phyloP scores from a whole-genome alignment of 768 basidiomycete species.

The Crepidotus variabilis region DNA sequence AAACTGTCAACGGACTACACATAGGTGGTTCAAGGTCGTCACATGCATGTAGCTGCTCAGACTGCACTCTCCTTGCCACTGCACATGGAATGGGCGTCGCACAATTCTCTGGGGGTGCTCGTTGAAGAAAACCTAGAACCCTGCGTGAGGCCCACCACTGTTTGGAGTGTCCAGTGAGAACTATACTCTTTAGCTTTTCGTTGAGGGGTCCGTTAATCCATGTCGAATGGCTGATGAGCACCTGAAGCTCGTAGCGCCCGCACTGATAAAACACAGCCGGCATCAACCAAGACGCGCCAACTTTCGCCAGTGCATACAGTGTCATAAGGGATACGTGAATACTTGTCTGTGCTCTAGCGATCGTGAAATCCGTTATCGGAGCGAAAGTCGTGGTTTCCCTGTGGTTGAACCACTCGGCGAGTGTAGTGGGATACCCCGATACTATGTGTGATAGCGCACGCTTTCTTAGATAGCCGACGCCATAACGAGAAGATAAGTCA shows the following conservation, averaged over 20 bases:
- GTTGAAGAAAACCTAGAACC: conserved; percentile 8
- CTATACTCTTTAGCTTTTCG: neutral
- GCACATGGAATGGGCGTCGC: neutral
- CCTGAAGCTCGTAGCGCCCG: conserved; percentile 9
- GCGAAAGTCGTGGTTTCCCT: conserved; percentile 1
- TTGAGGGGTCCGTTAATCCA: conserved; percentile 1
- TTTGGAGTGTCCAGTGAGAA: conserved; percentile 8
- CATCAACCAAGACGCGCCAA: conserved; percentile 9
- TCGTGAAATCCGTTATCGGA: neutral
- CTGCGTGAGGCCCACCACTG: conserved; percentile 4
- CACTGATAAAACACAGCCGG: conserved; percentile 16
- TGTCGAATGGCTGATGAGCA: conserved; percentile 1
- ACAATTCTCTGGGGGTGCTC: neutral
- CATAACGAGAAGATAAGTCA: conserved; percentile 8
- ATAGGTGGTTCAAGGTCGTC: neutral
- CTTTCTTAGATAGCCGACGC: conserved; percentile 10
- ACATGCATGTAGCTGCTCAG: neutral
- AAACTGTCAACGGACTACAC: conserved; percentile 13
- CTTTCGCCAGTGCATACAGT: neutral
- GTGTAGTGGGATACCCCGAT: conserved; percentile 3
- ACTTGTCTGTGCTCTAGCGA: neutral
- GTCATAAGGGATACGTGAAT: conserved; percentile 3
- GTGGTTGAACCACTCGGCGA: conserved; percentile 10
- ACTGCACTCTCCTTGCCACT: neutral
- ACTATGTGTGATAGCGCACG: conserved; percentile 14